Evolutionary conservation across 2,329 filamentous ascomycete species (phyloP).

Genomic region (Trichoderma asperellum): DNA sequence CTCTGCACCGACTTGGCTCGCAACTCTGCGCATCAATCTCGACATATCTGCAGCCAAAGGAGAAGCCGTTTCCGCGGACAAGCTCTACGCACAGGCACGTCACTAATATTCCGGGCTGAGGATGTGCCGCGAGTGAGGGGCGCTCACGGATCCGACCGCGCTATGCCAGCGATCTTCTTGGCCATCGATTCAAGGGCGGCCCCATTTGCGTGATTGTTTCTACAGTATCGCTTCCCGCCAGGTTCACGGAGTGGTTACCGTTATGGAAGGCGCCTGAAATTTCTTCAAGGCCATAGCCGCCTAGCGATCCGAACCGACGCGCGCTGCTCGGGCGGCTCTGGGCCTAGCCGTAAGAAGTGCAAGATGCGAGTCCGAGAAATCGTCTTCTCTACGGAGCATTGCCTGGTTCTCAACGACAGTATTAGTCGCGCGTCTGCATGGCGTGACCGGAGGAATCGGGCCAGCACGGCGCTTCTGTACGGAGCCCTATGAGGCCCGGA

Average conservation of each 20-base stretch:
- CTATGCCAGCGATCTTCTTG: not conserved
- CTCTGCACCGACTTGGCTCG: constrained; percentile 1
- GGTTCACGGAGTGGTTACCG: not conserved
- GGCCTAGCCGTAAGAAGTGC: constrained; percentile 12
- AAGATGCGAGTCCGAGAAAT: constrained; percentile 1
- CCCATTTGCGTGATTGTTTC: not conserved
- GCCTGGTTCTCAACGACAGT: not conserved
- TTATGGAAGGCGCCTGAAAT: not conserved
- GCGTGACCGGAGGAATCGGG: constrained; percentile 19
- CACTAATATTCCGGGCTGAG: constrained; percentile 6
- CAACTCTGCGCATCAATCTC: constrained; percentile 9
- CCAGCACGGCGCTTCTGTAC: constrained; percentile 9
- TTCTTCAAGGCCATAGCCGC: constrained; percentile 2
- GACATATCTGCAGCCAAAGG: constrained; percentile 7
- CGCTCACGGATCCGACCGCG: not conserved
- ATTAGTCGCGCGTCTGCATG: constrained; percentile 19
- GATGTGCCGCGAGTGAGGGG: not conserved
- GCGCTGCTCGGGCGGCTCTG: constrained; percentile 2
- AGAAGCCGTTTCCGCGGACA: constrained; percentile 1
- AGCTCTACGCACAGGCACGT: constrained; percentile 10
- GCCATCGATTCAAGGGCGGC: not conserved
- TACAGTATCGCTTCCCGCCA: not conserved
- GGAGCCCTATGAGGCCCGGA: constrained; percentile 12
- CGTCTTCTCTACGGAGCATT: not conserved
- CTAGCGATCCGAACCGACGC: constrained; percentile 2